phyloP scores from a whole-genome alignment of 495 filamentous ascomycete genomes.

The Hypoxylon subgilvum region DNA sequence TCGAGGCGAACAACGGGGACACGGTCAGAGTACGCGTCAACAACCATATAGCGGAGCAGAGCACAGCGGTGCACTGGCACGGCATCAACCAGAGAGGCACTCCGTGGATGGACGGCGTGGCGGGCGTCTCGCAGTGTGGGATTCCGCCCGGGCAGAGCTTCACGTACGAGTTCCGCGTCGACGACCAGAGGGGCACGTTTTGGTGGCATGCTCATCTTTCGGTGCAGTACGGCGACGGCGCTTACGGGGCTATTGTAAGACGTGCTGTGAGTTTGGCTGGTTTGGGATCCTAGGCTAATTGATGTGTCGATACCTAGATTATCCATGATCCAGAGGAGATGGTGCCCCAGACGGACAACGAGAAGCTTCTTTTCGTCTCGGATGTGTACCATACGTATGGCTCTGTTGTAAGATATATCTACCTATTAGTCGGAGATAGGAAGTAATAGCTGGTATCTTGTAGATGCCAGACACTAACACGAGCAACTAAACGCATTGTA shows the following conservation, averaged over 20 bases:
- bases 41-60: constrained; percentile 34
- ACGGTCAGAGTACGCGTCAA: constrained; percentile 38
- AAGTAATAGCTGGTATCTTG: neutral
- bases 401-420: constrained; percentile 18
- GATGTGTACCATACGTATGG: constrained; percentile 42
- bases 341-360: constrained; percentile 35
- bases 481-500: constrained; percentile 6
- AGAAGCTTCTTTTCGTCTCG: constrained; percentile 39
- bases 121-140: constrained; percentile 42
- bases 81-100: neutral
- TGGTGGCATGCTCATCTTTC: constrained; percentile 42
- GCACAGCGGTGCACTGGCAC: constrained; percentile 44
- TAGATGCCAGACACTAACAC: no score
- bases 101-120: neutral
- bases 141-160: constrained; percentile 38
- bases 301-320: constrained; percentile 19
- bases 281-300: neutral
- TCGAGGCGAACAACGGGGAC: constrained; percentile 58
- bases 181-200: constrained; percentile 40
- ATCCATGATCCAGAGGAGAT: constrained; percentile 38
- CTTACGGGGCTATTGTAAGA: constrained; percentile 39
- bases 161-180: constrained; percentile 42
- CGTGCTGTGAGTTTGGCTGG: neutral
- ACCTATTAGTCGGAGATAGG: neutral
- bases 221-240: constrained; percentile 37